phyloP scores from a whole-genome alignment of 2,329 filamentous ascomycete genomes.

The Fusarium sp. region DNA sequence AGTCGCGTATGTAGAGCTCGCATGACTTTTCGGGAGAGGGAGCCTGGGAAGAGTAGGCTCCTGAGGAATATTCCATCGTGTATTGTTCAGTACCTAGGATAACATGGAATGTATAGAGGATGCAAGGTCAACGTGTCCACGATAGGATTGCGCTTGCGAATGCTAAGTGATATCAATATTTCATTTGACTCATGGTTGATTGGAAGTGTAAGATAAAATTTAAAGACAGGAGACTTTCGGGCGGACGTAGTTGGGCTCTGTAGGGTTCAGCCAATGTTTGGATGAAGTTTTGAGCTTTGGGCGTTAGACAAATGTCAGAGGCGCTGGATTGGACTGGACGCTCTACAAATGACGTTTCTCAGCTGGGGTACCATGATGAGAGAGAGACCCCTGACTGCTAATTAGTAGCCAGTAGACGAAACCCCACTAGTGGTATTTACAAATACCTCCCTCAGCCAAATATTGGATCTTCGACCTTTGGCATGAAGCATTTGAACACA shows the following conservation, averaged over 20 bases:
- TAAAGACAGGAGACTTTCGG: neutral
- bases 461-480: neutral
- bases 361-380: conserved; percentile 27
- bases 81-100: conserved; percentile 30
- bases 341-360: conserved; percentile 35
- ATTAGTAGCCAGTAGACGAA: neutral
- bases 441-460: neutral
- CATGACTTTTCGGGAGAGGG: conserved; percentile 69
- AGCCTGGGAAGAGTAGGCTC: conserved; percentile 57
- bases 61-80: conserved; percentile 60
- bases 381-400: conserved; percentile 20
- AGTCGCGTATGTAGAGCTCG: conserved; percentile 85
- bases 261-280: conserved; percentile 16
- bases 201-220: neutral
- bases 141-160: conserved; percentile 4
- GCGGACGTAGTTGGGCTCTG: conserved; percentile 8
- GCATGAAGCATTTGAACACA: neutral
- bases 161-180: conserved; percentile 15
- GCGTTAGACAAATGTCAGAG: conserved; percentile 29
- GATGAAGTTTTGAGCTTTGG: conserved; percentile 33
- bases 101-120: conserved; percentile 1
- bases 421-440: conserved; percentile 2
- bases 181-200: conserved; percentile 17
- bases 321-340: conserved; percentile 20
- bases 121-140: conserved; percentile 22